phyloP scores from a whole-genome alignment of 805 yeast genomes.

The Kregervanrija fluxuum region DNA sequence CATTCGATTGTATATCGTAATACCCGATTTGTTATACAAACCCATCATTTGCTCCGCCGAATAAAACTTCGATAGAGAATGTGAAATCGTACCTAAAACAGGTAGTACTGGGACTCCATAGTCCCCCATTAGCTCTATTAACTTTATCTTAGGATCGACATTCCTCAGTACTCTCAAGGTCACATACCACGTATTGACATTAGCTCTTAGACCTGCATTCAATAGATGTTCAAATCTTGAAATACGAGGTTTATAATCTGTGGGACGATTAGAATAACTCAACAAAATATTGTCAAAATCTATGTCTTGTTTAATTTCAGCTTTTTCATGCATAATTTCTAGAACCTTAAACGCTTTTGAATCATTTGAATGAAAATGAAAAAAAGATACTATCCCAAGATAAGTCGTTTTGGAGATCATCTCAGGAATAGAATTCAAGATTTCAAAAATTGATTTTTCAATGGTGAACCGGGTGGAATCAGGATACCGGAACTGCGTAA shows the following conservation, averaged over 20 bases:
- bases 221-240: slow-evolving; percentile 14
- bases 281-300: slow-evolving; percentile 23
- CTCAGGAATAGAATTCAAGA: slow-evolving; percentile 12
- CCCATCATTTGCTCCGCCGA: slow-evolving; percentile 13
- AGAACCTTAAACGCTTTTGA: slow-evolving; percentile 12
- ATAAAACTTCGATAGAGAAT: slow-evolving; percentile 9
- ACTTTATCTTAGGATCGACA: slow-evolving; percentile 11
- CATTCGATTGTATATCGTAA: slow-evolving; percentile 4
- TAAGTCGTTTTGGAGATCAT: slow-evolving; percentile 16
- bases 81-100: slow-evolving; percentile 13
- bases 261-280: slow-evolving; percentile 10
- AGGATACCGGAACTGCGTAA: slow-evolving; percentile 16
- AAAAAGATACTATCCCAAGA: slow-evolving; percentile 10
- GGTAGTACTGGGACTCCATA: slow-evolving; percentile 17
- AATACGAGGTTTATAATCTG: slow-evolving; percentile 13
- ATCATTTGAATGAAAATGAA: slow-evolving; percentile 16
- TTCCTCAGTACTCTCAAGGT: slow-evolving; percentile 15
- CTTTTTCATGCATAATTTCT: slow-evolving; percentile 15
- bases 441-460: slow-evolving; percentile 8
- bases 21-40: slow-evolving; percentile 11
- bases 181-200: slow-evolving; percentile 25
- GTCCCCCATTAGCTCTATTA: slow-evolving; percentile 20
- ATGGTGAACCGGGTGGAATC: slow-evolving; percentile 7
- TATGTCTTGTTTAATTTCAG: slow-evolving; percentile 17
- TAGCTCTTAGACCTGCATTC: slow-evolving; percentile 11